Evolutionary conservation across 495 filamentous ascomycete species (phyloP), one percentile per base, ranked within the genome.

Genomic region (Parathielavia hyrcaniae): DNA sequence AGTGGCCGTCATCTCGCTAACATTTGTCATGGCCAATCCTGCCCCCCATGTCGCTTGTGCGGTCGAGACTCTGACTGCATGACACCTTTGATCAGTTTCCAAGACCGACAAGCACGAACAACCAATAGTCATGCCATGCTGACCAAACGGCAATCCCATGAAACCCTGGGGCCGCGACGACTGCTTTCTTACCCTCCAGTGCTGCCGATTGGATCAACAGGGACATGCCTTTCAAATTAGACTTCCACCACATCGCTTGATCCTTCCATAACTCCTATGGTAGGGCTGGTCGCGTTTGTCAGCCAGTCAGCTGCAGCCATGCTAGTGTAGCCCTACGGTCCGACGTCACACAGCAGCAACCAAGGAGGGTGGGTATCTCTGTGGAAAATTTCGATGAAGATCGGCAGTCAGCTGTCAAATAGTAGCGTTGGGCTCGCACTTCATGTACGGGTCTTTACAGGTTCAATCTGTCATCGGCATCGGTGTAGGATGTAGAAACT

Each of bases 251-350:
- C 17, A 32, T 39, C 17, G 40, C 13, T 8, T 16, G 16, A 14
- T 43, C 40, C 26, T 30, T n/a, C n/a, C n/a, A n/a, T n/a, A n/a
- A n/a, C n/a, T n/a, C n/a, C n/a, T n/a, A n/a, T 36, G 19, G 46
- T 48, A 48, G 47, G 47, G 47, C 26, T 17, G 12, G 20, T 52
- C 35, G 49, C 49, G 49, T 52, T 40, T 23, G 26, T 23, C 35
- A 17, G 49, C 49, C 53, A 55, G 41, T 55, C 53, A 55, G 53
- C 53, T 38, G 53, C 41, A 34, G 52, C 34, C 26, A 44, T 32
- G 8, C 22, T 53, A 43, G n/a, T n/a, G n/a, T n/a, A 53, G 51
- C 51, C 51, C 41, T 35, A 44, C 26, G 23, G 40, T 45, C 52
- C 52, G 52, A 54, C 52, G 52, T 54, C 40, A 41, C 41, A 54